Evolutionary conservation across 2,329 filamentous ascomycete genomes (phyloP), one percentile per base, ranked within the genome.

Genomic region (Botryosphaeria dothidea): DNA sequence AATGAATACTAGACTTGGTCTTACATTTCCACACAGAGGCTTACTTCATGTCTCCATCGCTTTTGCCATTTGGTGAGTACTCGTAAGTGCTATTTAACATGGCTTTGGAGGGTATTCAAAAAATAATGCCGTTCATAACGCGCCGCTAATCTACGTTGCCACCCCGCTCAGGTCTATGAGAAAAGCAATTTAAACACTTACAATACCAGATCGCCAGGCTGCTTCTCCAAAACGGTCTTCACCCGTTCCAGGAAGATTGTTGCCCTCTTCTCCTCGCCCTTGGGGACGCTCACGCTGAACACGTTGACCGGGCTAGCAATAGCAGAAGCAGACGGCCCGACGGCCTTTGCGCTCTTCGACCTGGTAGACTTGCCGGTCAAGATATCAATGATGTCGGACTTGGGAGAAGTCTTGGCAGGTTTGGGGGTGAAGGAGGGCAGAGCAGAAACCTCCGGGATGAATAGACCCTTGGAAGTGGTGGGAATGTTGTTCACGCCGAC

Each of bases 201-300:
- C 38, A 79, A 71, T 27, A 79, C 75, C 38, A 79, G 68, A 31
- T 74, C 70, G 38, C 77, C 77, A 8, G 77, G 77, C 65, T 79
- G 75, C 15, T 66, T 73, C 67, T 79, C 77, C 70, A 99, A 79
- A 27, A 94, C 88, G 51, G 84, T 81, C 87, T 97, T 97, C 74
- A 97, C 86, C 71, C 92, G 87, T 79, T 94, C 90, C 68, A 99
- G 79, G 81, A 97, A 99, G 11, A 89, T 84, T 73, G 86, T 84
- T 15, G 92, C 95, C 71, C 93, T 85, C 81, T 89, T 87, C 84
- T 93, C 91, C 77, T 99, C 95, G 8, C 86, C 87, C 79, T 86
- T 88, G 43, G 90, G 88, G 21, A 96, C 93, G 29, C 84, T 89
- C 60, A 99, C 81, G 71, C 88, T 94, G 75, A 98, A 96, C 0